Percentiles rank a stretch among this genome's conserved stretches.
Evolutionary conservation across 148 eudicot genomes (phyloP).

Genomic region (Camellia japonica): DNA sequence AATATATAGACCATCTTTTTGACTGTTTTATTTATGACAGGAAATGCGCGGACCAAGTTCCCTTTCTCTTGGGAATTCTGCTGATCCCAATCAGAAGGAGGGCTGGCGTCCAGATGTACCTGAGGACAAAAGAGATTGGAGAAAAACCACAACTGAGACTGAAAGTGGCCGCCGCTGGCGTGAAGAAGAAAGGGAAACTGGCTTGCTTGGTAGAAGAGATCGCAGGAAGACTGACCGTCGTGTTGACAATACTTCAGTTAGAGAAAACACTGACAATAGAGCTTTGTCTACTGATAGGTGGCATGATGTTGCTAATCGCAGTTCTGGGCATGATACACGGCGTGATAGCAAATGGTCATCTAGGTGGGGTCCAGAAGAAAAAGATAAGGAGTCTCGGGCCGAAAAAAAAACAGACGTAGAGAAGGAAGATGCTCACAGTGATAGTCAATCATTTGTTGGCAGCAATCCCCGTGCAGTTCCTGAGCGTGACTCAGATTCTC

Average conservation of each 20-base stretch:
- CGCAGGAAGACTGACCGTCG: slow-evolving; percentile 85
- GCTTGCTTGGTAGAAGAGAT: slow-evolving; percentile 91
- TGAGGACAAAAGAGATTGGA: slow-evolving; percentile 87
- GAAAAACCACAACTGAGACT: slow-evolving; percentile 58
- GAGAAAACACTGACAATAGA: slow-evolving; percentile 61
- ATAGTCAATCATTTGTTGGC: slow-evolving; percentile 45
- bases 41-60: slow-evolving; percentile 78
- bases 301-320: slow-evolving; percentile 65
- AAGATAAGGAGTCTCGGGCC: slow-evolving; percentile 69
- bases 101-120: slow-evolving; percentile 40
- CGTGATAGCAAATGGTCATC: slow-evolving; percentile 95
- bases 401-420: slow-evolving; percentile 71
- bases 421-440: slow-evolving; percentile 66
- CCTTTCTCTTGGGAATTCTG: slow-evolving; percentile 73
- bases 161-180: slow-evolving; percentile 95
- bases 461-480: slow-evolving; percentile 42
- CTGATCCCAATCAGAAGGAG: slow-evolving; percentile 69
- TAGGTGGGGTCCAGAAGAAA: slow-evolving; percentile 97
- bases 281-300: slow-evolving; percentile 67
- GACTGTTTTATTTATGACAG: slow-evolving; percentile 33
- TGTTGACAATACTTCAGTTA: slow-evolving; percentile 56
- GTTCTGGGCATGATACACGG: slow-evolving; percentile 54
- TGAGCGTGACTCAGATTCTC: slow-evolving; percentile 73
- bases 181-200: slow-evolving; percentile 98
- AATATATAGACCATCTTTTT: background rate